Percentiles rank a stretch among this genome's conserved stretches.
phyloP scores from a whole-genome alignment of 192 early-diverging fungal genomes.

The Coemansia sp. region DNA sequence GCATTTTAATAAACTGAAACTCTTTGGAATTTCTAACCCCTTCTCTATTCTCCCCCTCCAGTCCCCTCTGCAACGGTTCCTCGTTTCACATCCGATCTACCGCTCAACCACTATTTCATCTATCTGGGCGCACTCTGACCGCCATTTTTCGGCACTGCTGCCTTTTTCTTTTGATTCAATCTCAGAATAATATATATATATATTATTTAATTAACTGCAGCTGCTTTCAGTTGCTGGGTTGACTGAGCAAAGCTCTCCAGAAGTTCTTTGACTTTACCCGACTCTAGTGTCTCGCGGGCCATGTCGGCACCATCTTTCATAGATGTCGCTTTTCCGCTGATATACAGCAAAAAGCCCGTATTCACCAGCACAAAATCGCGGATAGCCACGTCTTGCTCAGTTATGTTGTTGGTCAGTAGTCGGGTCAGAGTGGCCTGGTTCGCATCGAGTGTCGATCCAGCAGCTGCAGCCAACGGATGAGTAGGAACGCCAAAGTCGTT shows the following conservation, averaged over 20 bases:
- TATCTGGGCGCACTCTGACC: no score
- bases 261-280: slow-evolving; percentile 66
- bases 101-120: no score
- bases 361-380: slow-evolving; percentile 94
- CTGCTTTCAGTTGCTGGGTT: slow-evolving; percentile 21
- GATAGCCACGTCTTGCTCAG: slow-evolving; percentile 61
- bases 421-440: slow-evolving; percentile 75
- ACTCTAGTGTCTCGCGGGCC: slow-evolving; percentile 72
- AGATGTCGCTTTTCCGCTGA: slow-evolving; percentile 70
- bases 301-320: slow-evolving; percentile 76
- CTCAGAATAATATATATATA: no score
- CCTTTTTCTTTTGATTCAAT: no score
- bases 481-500: slow-evolving; percentile 82
- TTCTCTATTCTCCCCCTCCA: no score
- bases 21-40: no score
- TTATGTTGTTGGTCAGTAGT: slow-evolving; percentile 67
- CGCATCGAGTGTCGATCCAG: slow-evolving; percentile 65
- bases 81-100: no score
- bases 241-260: slow-evolving; percentile 63
- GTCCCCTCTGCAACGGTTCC: no score
- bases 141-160: no score
- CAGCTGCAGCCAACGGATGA: slow-evolving; percentile 70
- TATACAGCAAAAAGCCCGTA: slow-evolving; percentile 77
- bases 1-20: no score
- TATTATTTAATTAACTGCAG: background rate